Percentiles rank a stretch among this genome's conserved stretches.
Evolutionary conservation across 176 grass and related monocot genomes (phyloP).

Genomic region (Juncus inflexus): DNA sequence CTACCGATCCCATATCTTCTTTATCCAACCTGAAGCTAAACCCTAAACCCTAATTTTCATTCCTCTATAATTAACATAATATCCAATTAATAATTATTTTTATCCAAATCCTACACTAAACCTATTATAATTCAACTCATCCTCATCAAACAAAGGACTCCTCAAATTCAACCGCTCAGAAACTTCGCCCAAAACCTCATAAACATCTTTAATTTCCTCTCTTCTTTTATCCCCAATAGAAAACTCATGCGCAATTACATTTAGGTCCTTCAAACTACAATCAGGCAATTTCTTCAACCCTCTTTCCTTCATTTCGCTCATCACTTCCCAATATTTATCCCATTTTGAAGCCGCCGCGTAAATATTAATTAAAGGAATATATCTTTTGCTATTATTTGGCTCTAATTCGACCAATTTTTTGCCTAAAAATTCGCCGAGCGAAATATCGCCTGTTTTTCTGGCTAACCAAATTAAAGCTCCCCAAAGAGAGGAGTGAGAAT

Average conservation of each 20-base stretch:
- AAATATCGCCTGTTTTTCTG: conserved; percentile 32
- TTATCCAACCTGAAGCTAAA: too few relatives aligned
- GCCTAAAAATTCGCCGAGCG: conserved; percentile 29
- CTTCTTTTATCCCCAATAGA: conserved; percentile 22
- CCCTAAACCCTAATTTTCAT: too few relatives aligned
- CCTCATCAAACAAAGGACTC: conserved; percentile 12
- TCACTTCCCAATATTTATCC: conserved; percentile 40
- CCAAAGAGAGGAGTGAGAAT: conserved; percentile 33
- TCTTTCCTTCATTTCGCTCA: conserved; percentile 36
- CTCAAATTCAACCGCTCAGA: conserved; percentile 25
- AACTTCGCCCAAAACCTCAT: conserved; percentile 26
- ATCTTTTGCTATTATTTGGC: conserved; percentile 40
- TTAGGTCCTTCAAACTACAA: conserved; percentile 35
- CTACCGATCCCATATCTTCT: too few relatives aligned
- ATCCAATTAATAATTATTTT: too few relatives aligned
- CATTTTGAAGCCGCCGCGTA: conserved; percentile 39
- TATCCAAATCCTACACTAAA: too few relatives aligned
- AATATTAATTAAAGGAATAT: conserved; percentile 36
- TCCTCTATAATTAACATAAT: too few relatives aligned
- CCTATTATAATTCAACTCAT: background rate
- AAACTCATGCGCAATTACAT: conserved; percentile 21
- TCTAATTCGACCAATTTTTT: conserved; percentile 37
- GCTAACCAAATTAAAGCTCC: conserved; percentile 34
- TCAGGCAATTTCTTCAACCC: conserved; percentile 31
- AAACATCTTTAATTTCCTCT: conserved; percentile 20